Percentiles rank a stretch among this genome's conserved stretches.
These are phyloP conservation scores for Pistacia integerrima DNA, from an alignment of 345 rosid genomes.

Conservation along the genomic window DNA sequence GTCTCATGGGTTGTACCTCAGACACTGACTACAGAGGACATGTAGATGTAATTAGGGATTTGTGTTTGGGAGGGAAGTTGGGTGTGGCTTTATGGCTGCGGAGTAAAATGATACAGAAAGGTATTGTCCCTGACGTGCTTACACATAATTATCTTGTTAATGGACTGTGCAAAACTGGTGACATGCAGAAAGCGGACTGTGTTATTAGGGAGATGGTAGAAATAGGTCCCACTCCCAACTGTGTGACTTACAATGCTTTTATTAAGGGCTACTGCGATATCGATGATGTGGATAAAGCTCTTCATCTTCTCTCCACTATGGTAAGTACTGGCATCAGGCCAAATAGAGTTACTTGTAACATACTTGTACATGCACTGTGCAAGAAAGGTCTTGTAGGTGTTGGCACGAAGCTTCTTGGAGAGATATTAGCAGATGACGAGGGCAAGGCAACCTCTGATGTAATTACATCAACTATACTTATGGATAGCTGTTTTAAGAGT, in stretches of 20 bases:
- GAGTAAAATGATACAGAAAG: conserved; percentile 50
- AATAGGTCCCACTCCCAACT: conserved; percentile 62
- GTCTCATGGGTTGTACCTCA: conserved; percentile 16
- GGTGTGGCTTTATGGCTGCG: conserved; percentile 68
- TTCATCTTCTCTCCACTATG: conserved; percentile 52
- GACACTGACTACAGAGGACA: conserved; percentile 32
- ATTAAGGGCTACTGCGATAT: conserved; percentile 61
- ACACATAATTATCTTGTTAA: conserved; percentile 69
- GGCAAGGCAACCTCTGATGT: conserved; percentile 39
- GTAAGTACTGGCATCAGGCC: conserved; percentile 50
- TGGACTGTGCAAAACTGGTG: conserved; percentile 56
- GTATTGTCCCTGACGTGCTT: conserved; percentile 55
- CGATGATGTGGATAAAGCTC: conserved; percentile 60
- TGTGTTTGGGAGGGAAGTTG: conserved; percentile 63
- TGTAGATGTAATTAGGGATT: conserved; percentile 41
- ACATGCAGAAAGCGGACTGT: conserved; percentile 53
- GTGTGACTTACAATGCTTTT: conserved; percentile 60
- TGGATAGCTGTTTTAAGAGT: conserved; percentile 70
- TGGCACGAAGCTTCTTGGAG: conserved; percentile 49
- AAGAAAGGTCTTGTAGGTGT: conserved; percentile 54
- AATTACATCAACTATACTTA: conserved; percentile 62
- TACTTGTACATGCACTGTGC: conserved; percentile 61
- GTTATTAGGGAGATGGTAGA: conserved; percentile 70
- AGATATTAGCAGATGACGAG: conserved; percentile 40
- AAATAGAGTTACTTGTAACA: conserved; percentile 65